phyloP scores from a whole-genome alignment of 352 stramenopile genomes.

The Globisporangium spinosum region DNA sequence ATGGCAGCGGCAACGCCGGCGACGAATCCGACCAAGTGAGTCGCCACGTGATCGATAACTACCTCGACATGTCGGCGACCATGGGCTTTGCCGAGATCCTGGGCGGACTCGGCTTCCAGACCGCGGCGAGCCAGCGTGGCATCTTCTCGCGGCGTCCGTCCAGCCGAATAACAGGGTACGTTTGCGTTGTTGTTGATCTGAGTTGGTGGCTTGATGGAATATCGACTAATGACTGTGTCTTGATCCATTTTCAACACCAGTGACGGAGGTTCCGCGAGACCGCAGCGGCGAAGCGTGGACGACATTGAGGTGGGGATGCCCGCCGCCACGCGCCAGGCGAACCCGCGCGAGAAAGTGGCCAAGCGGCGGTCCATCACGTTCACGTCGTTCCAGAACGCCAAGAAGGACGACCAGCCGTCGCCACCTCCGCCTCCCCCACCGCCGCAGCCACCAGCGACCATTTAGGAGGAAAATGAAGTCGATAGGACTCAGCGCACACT shows the following conservation, averaged over 20 bases:
- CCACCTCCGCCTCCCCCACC: neutral
- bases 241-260: slow-evolving; percentile 7
- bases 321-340: slow-evolving; percentile 40
- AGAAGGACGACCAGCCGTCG: slow-evolving; percentile 19
- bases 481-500: neutral
- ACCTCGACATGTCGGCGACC: slow-evolving; percentile 78
- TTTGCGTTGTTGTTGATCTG: neutral
- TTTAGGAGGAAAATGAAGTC: slow-evolving; percentile 4
- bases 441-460: slow-evolving; percentile 1
- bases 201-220: neutral
- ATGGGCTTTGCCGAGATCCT: slow-evolving; percentile 69
- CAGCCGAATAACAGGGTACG: slow-evolving; percentile 29
- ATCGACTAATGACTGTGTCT: neutral
- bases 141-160: slow-evolving; percentile 58
- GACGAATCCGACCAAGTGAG: slow-evolving; percentile 45
- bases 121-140: slow-evolving; percentile 35
- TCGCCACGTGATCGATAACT: slow-evolving; percentile 82
- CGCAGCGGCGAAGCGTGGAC: slow-evolving; percentile 52
- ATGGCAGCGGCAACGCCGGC: slow-evolving; percentile 16
- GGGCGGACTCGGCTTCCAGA: slow-evolving; percentile 53
- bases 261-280: slow-evolving; percentile 10
- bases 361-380: slow-evolving; percentile 82
- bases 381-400: slow-evolving; percentile 44
- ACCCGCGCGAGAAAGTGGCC: slow-evolving; percentile 37
- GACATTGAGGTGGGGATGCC: slow-evolving; percentile 77